phyloP scores from a whole-genome alignment of 2,329 filamentous ascomycete genomes.

The Colletotrichum noveboracense region DNA sequence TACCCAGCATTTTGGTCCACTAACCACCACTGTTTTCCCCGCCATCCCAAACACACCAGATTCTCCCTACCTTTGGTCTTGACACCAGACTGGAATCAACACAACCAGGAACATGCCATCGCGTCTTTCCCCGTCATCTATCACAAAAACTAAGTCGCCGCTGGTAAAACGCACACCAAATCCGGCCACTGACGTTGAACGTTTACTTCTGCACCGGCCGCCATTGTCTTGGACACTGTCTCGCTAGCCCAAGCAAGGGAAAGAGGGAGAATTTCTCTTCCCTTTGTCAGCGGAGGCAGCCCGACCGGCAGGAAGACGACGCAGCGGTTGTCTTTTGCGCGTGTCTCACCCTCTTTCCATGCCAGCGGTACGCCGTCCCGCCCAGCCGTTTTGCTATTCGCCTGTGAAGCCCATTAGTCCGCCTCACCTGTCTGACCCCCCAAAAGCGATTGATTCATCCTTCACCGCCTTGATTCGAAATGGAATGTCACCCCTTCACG shows the following conservation, averaged over 20 bases:
- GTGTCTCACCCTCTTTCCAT: conserved; percentile 8
- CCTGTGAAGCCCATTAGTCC: not conserved
- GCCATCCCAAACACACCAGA: not conserved
- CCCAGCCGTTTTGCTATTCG: not conserved
- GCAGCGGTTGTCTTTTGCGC: not conserved
- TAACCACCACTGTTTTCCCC: not conserved
- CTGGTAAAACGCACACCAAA: not conserved
- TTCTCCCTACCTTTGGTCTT: not conserved
- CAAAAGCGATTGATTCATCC: not conserved
- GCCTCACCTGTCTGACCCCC: not conserved
- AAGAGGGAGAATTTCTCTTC: not conserved
- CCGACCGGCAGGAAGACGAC: not conserved
- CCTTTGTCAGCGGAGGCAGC: conserved; percentile 1
- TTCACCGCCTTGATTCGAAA: not conserved
- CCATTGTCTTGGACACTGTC: conserved; percentile 1
- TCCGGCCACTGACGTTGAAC: conserved; percentile 4
- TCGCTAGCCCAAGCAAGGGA: not conserved
- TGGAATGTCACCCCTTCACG: not conserved
- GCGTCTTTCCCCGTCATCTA: not conserved
- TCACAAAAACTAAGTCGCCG: not conserved
- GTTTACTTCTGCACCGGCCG: conserved; percentile 6
- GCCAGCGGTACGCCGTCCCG: conserved; percentile 16
- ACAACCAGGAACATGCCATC: not conserved
- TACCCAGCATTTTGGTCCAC: not conserved
- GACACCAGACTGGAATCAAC: not conserved